Evolutionary conservation across 2,329 filamentous ascomycete genomes (phyloP), one percentile per base, ranked within the genome.

Genomic region (Talaromyces sp.): DNA sequence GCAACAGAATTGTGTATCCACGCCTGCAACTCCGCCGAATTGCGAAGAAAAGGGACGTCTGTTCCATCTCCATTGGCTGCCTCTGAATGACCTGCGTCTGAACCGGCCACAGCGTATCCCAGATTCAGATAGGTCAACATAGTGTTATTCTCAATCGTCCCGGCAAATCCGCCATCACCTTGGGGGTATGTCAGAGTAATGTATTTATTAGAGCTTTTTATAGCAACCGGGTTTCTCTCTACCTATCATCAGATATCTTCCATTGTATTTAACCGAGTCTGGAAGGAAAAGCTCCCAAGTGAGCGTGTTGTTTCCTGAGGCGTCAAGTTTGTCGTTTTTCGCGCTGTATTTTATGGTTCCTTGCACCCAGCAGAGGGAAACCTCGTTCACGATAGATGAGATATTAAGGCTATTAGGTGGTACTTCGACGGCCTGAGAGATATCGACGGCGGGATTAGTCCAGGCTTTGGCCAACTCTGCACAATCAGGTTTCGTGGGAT

Each of bases 1-100:
- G 72, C 70, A 40, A 76, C 73, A 1, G 73, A 75, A 60, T 76
- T 64, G 56, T 76, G 73, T 52, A 76, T 76, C 75, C 75, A 77
- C 0, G 73, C 73, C 33, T 61, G 23, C 3, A 31, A 10, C 16
- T 27, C 12, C 1, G 23, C 50, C 5, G 28, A 10, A 18, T 52
- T 31, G 5, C 18, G 23, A 28, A 52, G 50, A 52, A 52, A 52
- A 2, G 58, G 52, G 12, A 8, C 55, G 33, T 60, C 52, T 18
- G 58, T 55, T 9, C 30, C 55, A 42, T 60, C 60, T 14, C 60
- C 63, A 44, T 50, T 61, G 12, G 16, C 58, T 61, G 55, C 50
- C 18, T 57, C 33, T 2, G 34, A 31, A 58, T 64, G 60, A 1
- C 60, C 60, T 1, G 54, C 53, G 40, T 61, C 55, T 16, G 23